Conservation (phyloP, 2,329 filamentous ascomycete species). For the Alternaria ventricosa region DNA sequence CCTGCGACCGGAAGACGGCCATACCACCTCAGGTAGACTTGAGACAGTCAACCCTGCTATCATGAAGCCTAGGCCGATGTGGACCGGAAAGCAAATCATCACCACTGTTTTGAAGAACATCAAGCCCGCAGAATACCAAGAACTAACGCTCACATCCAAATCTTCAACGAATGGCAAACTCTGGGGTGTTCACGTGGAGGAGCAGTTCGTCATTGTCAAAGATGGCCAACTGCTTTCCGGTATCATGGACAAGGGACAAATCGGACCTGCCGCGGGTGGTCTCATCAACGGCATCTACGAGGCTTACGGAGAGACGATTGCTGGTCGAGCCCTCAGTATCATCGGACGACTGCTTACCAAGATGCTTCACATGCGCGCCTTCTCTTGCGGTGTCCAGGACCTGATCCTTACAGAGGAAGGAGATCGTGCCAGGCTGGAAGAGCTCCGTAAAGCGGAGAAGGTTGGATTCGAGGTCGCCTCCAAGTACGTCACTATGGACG, state of each 20-base stretch:
- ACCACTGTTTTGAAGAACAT: slow-evolving; percentile 94
- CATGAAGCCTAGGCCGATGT: slow-evolving; percentile 78
- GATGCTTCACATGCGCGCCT: slow-evolving; percentile 89
- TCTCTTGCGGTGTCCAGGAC: slow-evolving; percentile 97
- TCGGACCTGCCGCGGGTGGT: slow-evolving; percentile 85
- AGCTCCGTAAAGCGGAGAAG: slow-evolving; percentile 69
- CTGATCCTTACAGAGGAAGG: slow-evolving; percentile 82
- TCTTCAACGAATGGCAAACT: slow-evolving; percentile 78
- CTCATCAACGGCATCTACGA: slow-evolving; percentile 93
- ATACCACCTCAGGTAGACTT: slow-evolving; percentile 83
- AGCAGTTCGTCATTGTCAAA: slow-evolving; percentile 80
- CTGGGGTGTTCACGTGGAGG: slow-evolving; percentile 79
- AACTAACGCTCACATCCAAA: slow-evolving; percentile 79
- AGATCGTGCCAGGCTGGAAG: slow-evolving; percentile 72
- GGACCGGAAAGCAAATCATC: slow-evolving; percentile 97
- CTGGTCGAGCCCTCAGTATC: slow-evolving; percentile 86
- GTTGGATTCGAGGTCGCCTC: slow-evolving; percentile 82
- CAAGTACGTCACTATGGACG: slow-evolving; percentile 84
- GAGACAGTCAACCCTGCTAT: slow-evolving; percentile 81
- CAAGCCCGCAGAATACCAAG: slow-evolving; percentile 75
- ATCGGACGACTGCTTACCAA: slow-evolving; percentile 88
- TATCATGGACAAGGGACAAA: slow-evolving; percentile 94
- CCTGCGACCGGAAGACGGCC: slow-evolving; percentile 85
- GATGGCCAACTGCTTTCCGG: slow-evolving; percentile 88
- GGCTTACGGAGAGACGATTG: slow-evolving; percentile 84